These are phyloP conservation scores for Leptographium wingfieldii DNA, from an alignment of 2,329 filamentous ascomycete genomes.

Conservation along the genomic window DNA sequence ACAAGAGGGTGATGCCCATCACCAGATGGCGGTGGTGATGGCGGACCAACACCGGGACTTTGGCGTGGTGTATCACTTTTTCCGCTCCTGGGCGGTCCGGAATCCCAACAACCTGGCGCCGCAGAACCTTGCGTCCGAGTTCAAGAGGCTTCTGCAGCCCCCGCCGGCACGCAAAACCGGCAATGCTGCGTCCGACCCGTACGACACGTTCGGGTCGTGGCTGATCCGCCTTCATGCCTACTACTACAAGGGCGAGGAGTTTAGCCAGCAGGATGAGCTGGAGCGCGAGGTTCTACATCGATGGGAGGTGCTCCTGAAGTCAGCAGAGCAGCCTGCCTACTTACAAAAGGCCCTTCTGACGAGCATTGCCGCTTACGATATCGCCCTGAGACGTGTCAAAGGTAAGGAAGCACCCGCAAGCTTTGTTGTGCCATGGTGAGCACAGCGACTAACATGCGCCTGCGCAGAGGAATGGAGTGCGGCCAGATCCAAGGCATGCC, in stretches of 20 bases:
- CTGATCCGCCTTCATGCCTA: constrained; percentile 78
- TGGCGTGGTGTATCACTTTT: constrained; percentile 78
- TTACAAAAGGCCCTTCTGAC: constrained; percentile 72
- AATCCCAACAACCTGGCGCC: constrained; percentile 62
- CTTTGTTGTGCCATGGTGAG: constrained; percentile 2
- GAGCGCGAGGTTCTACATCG: constrained; percentile 77
- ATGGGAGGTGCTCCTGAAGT: constrained; percentile 59
- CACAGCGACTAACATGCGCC: constrained; percentile 8
- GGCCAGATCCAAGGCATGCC: constrained; percentile 34
- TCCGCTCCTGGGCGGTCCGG: constrained; percentile 64
- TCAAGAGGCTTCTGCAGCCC: constrained; percentile 40
- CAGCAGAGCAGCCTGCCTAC: constrained; percentile 48
- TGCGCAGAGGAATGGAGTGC: constrained; percentile 32
- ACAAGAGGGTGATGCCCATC: constrained; percentile 67
- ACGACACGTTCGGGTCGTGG: constrained; percentile 60
- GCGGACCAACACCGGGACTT: constrained; percentile 63
- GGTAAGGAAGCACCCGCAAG: constrained; percentile 24
- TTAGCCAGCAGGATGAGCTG: constrained; percentile 64
- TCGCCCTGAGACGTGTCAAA: constrained; percentile 45
- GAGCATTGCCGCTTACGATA: constrained; percentile 73
- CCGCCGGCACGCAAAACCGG: constrained; percentile 13
- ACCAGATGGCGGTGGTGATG: constrained; percentile 81
- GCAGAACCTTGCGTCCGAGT: constrained; percentile 65
- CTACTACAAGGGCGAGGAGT: constrained; percentile 66
- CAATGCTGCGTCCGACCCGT: constrained; percentile 34